Evolutionary conservation across 805 yeast species (phyloP).

Genomic region (Suhomyces canberraensis): DNA sequence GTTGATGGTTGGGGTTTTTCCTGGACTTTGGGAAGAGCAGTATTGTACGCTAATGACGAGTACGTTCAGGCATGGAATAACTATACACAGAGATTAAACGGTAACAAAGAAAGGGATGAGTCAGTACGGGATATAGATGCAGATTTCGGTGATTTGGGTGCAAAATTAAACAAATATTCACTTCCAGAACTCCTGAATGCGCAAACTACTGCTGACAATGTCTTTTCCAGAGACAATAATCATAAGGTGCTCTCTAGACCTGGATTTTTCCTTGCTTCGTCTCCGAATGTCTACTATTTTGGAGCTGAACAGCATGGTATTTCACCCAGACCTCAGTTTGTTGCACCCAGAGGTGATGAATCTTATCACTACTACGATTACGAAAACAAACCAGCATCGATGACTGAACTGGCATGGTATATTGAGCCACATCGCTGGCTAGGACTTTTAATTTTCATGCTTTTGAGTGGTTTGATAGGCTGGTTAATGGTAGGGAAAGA

Average conservation of each 20-base stretch:
- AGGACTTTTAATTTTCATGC: conserved; percentile 31
- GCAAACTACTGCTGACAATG: not conserved
- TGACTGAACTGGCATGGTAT: conserved; percentile 38
- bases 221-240: no score
- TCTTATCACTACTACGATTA: conserved; percentile 27
- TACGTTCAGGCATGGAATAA: conserved; percentile 41
- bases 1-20: conserved; percentile 44
- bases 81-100: conserved; percentile 14
- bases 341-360: conserved; percentile 12
- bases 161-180: no score
- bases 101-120: not conserved
- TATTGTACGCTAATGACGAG: conserved; percentile 59
- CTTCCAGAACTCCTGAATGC: no score
- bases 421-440: conserved; percentile 43
- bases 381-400: conserved; percentile 26
- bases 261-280: conserved; percentile 50
- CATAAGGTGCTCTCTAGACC: conserved; percentile 19
- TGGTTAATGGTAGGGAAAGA: conserved; percentile 34
- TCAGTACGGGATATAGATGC: no score
- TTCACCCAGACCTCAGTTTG: conserved; percentile 41
- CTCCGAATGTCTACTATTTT: conserved; percentile 43
- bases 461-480: conserved; percentile 22
- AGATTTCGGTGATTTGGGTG: no score
- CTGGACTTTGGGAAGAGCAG: conserved; percentile 61
- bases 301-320: conserved; percentile 53